Evolutionary conservation across 2,329 filamentous ascomycete genomes (phyloP), one percentile per base, ranked within the genome.

Genomic region (Aotearoamyces nothofagi): DNA sequence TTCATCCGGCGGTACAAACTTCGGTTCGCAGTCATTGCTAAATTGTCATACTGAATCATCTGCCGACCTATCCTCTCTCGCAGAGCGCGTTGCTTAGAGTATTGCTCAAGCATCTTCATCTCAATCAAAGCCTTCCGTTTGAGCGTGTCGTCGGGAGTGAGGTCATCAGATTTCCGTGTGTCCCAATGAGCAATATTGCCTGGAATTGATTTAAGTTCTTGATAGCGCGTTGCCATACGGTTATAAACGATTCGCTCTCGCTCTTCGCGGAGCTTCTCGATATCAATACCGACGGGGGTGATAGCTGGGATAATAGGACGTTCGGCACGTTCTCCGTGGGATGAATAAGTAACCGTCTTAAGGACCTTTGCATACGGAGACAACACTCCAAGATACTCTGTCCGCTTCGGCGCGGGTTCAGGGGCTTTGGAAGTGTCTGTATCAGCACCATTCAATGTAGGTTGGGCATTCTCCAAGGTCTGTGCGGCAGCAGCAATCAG

Each of bases 11-110:
- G 79, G 53, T 94, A 94, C 46, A 77, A 70, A 30, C 80, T 77
- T 28, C 90, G 76, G 50, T 98, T 98, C 1, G 86, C 87, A 2
- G 87, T 94, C 81, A 94, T 94, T 24, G 86, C 87, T 15, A 96
- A 69, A 44, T 93, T 96, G 48, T 96, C 86, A 34, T 87, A 92
- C 46, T 92, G 78, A 50, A 93, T 76, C 78, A 98, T 92, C 49
- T 92, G 81, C 30, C 80, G 75, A 31, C 83, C 80, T 38, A 98
- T 78, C 50, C 79, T 79, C 42, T 90, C 81, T 33, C 92, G 78
- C 42, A 98, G 61, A 7, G 77, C 69, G 27, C 80, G 75, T 51
- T 98, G 90, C 54, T 92, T 92, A 1, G 80, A 75, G 29, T 93
- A 75, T n/a, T 94, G 58, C 27, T 74, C 75, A 19, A 96, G 64